These are phyloP conservation scores for Lathyrus aphaca DNA, from an alignment of 306 rosid genomes.

Conservation along the genomic window DNA sequence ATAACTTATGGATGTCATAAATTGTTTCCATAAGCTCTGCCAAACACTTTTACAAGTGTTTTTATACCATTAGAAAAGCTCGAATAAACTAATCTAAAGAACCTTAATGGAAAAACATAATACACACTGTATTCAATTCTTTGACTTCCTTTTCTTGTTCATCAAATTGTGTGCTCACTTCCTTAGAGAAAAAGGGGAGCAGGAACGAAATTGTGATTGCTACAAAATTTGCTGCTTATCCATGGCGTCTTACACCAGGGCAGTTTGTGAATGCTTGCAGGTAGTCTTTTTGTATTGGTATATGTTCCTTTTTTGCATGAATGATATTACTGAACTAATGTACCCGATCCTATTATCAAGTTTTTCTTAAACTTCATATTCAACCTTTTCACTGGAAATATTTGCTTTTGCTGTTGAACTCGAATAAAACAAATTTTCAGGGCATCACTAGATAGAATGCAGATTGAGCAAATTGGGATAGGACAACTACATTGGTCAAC, in stretches of 20 bases:
- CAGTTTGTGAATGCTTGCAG: slow-evolving; percentile 96
- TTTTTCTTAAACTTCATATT: background rate
- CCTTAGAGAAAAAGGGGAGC: slow-evolving; percentile 60
- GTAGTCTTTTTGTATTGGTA: slow-evolving; percentile 38
- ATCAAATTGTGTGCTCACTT: slow-evolving; percentile 27
- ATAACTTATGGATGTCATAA: background rate
- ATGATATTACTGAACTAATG: too few species aligned
- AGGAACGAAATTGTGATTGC: slow-evolving; percentile 73
- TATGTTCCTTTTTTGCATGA: too few species aligned
- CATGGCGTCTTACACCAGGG: slow-evolving; percentile 88
- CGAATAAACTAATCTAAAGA: background rate
- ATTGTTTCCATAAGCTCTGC: background rate
- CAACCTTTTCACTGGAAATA: background rate
- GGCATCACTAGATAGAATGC: slow-evolving; percentile 85
- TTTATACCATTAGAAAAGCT: background rate
- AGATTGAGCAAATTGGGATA: slow-evolving; percentile 85
- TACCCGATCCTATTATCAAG: too few species aligned
- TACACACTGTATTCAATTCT: background rate
- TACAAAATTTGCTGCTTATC: slow-evolving; percentile 95
- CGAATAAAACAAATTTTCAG: slow-evolving; percentile 46
- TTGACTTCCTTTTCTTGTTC: slow-evolving; percentile 25
- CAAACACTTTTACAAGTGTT: background rate
- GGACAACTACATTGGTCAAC: slow-evolving; percentile 98
- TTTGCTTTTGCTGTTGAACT: slow-evolving; percentile 26
- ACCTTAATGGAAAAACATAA: slow-evolving; percentile 8